phyloP scores from a whole-genome alignment of 805 yeast species.

The Blastobotrys peoriensis region DNA sequence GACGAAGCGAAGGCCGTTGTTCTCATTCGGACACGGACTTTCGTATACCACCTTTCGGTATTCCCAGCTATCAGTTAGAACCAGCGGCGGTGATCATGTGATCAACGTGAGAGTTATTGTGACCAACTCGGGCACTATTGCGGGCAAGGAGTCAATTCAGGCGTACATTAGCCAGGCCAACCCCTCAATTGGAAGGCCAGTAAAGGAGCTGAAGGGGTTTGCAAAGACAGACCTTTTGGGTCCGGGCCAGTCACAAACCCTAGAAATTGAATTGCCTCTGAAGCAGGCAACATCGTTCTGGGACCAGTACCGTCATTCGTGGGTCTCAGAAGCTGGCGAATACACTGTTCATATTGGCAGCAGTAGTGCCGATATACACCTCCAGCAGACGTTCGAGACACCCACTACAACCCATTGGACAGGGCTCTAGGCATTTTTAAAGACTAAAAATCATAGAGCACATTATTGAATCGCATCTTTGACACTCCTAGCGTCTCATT shows the following conservation, averaged over 20 bases:
- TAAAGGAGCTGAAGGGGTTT: slow-evolving; percentile 54
- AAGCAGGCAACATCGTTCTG: slow-evolving; percentile 52
- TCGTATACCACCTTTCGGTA: slow-evolving; percentile 50
- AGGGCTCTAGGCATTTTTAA: no score
- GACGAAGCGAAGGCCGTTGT: slow-evolving; percentile 41
- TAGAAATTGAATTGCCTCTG: slow-evolving; percentile 33
- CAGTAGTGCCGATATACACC: slow-evolving; percentile 7
- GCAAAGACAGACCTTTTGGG: slow-evolving; percentile 39
- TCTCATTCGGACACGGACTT: slow-evolving; percentile 59
- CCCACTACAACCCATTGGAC: slow-evolving; percentile 9
- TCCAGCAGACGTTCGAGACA: slow-evolving; percentile 1
- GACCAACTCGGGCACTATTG: slow-evolving; percentile 42
- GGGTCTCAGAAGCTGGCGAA: slow-evolving; percentile 46
- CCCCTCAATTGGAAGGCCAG: slow-evolving; percentile 43
- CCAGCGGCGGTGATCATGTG: no score
- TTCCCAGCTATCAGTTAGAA: no score
- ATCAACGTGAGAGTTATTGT: slow-evolving; percentile 38
- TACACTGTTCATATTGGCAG: slow-evolving; percentile 32
- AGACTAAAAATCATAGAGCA: no score
- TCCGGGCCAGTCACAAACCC: slow-evolving; percentile 38
- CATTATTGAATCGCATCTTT: no score
- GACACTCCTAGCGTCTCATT: no score
- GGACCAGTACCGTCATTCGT: slow-evolving; percentile 41
- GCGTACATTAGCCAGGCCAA: slow-evolving; percentile 37
- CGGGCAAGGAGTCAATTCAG: slow-evolving; percentile 51